Conservation (phyloP, 83 land plant genomes). For the Thuja plicata region DNA sequence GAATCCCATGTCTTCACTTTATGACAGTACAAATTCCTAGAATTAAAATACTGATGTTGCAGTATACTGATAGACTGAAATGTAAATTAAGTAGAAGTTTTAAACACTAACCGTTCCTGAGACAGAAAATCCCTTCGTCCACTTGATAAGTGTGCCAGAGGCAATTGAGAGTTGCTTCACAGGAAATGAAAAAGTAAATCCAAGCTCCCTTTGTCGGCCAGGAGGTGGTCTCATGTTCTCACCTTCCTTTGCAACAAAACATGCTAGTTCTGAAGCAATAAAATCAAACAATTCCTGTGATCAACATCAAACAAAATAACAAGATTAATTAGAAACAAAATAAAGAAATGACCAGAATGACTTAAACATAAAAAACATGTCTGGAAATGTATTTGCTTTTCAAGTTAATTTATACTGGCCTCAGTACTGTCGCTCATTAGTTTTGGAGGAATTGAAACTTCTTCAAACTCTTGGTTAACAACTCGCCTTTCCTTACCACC, state of each 20-base stretch:
- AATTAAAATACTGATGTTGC: background rate
- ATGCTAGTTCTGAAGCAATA: conserved; percentile 73
- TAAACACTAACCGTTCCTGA: conserved; percentile 52
- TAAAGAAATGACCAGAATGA: background rate
- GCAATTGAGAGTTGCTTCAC: conserved; percentile 78
- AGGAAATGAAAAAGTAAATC: conserved; percentile 98
- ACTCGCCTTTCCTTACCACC: conserved; percentile 70
- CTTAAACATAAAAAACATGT: background rate
- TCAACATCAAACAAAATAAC: conserved; percentile 2
- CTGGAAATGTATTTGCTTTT: background rate
- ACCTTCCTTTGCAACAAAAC: conserved; percentile 75
- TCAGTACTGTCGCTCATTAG: conserved; percentile 78
- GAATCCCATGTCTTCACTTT: background rate
- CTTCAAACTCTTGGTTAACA: conserved; percentile 62
- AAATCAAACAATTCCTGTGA: conserved; percentile 91
- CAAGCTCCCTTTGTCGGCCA: conserved; percentile 76
- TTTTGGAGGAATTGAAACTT: conserved; percentile 75
- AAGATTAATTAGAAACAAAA: background rate
- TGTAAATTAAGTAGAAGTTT: background rate
- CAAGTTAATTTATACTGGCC: conserved; percentile 27
- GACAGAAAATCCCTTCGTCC: conserved; percentile 94
- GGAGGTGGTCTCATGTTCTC: conserved; percentile 34
- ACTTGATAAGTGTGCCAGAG: conserved; percentile 81
- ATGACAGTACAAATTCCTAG: background rate
- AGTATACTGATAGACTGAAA: background rate